phyloP scores from a whole-genome alignment of 2,329 filamentous ascomycete genomes.

The Diplodia sapinea region DNA sequence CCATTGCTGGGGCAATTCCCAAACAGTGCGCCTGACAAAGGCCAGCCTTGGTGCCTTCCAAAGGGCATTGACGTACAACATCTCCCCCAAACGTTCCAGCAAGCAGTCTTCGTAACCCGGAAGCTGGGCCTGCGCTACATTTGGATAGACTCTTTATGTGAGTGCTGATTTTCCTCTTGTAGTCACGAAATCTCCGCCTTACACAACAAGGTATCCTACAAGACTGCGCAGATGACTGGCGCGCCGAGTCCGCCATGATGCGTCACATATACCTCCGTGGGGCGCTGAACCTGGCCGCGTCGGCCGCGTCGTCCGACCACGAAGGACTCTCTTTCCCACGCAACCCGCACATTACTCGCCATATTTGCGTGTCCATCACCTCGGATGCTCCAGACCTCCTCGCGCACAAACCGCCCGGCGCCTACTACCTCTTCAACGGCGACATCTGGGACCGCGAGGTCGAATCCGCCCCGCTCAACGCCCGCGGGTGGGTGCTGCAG shows the following conservation, averaged over 20 bases:
- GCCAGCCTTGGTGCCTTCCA: slow-evolving; percentile 25
- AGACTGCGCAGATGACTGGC: slow-evolving; percentile 33
- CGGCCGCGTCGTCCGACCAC: slow-evolving; percentile 3
- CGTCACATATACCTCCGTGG: slow-evolving; percentile 31
- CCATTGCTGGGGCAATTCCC: slow-evolving; percentile 22
- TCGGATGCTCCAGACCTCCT: background rate
- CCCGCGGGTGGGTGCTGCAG: slow-evolving; percentile 37
- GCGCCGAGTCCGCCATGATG: slow-evolving; percentile 30
- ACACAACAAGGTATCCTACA: slow-evolving; percentile 31
- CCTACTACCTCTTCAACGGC: background rate
- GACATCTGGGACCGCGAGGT: slow-evolving; percentile 6
- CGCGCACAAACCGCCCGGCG: background rate
- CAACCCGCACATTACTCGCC: background rate
- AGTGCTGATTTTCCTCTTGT: slow-evolving; percentile 6
- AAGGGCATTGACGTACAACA: slow-evolving; percentile 31
- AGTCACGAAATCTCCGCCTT: background rate
- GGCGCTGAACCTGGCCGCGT: slow-evolving; percentile 33
- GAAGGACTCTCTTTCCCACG: background rate
- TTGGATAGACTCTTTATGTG: slow-evolving; percentile 43
- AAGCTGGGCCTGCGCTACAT: slow-evolving; percentile 46
- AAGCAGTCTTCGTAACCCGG: slow-evolving; percentile 44
- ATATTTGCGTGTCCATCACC: background rate
- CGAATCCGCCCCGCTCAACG: slow-evolving; percentile 34
- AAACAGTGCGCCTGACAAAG: background rate
- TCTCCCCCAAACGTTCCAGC: slow-evolving; percentile 43